phyloP scores from a whole-genome alignment of 805 yeast species.

The Teunomyces cretensis region DNA sequence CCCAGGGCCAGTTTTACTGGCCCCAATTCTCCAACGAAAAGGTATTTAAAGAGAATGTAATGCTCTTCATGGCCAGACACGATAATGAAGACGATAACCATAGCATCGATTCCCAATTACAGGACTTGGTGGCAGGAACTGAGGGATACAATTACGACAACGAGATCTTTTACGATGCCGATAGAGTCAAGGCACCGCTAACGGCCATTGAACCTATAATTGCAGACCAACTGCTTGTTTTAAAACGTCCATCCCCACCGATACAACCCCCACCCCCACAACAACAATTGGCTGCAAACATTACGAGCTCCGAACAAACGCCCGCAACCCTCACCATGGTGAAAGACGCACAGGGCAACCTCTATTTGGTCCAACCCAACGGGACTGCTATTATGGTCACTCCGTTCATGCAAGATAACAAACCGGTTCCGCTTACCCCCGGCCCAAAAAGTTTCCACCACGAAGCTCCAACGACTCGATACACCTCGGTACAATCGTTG shows the following conservation, averaged over 20 bases:
- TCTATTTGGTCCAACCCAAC: slow-evolving; percentile 12
- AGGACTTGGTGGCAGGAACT: slow-evolving; percentile 16
- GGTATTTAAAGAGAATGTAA: background rate
- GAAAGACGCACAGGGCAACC: slow-evolving; percentile 10
- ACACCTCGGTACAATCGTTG: slow-evolving; percentile 10
- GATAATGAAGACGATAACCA: background rate
- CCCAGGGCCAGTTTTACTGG: background rate
- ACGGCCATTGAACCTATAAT: background rate
- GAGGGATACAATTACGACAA: slow-evolving; percentile 15
- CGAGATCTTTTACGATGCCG: background rate
- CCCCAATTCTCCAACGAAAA: background rate
- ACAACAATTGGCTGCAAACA: background rate
- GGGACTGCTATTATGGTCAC: slow-evolving; percentile 9
- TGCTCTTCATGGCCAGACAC: background rate
- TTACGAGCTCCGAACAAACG: background rate
- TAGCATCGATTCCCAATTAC: slow-evolving; percentile 12
- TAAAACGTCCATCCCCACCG: background rate
- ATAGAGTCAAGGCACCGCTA: background rate
- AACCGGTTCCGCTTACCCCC: background rate
- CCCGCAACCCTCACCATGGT: background rate
- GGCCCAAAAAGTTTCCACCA: slow-evolving; percentile 13
- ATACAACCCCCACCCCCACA: background rate
- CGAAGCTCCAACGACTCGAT: slow-evolving; percentile 16
- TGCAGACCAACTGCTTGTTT: background rate
- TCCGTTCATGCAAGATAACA: background rate